Base-by-base conservation (phyloP, 139 green algal genomes). In the Helicosporidium sp. region DNA sequence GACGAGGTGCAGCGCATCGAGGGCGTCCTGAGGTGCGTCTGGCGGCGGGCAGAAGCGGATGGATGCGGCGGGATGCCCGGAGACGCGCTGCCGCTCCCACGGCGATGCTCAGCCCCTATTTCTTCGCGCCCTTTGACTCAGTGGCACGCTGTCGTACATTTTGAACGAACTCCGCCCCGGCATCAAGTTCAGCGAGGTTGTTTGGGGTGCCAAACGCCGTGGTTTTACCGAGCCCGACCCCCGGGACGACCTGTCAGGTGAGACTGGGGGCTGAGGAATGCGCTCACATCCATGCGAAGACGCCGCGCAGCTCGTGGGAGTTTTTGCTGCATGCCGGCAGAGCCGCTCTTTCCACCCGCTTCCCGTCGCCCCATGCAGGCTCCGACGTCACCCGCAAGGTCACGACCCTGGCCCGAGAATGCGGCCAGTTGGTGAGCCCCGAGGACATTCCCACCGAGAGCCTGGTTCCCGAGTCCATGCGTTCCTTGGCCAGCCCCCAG, bases 341-440 rank as follows among this genome's bases (percentile, higher is more conserved):
- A n/a, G n/a, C n/a, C n/a, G n/a, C n/a, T n/a, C n/a, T n/a, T n/a
- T n/a, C n/a, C n/a, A n/a, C 18, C 4, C 12, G 7, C 19, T 17
- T 26, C 8, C 26, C 26, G 39, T 37, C 26, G 12, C 12, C 20
- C 23, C 7, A 29, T 18, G n/a, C 55, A 57, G 55, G 69, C 46
- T 68, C 50, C 41, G 79, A 89, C 42, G 78, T 89, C 2, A 74
- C 68, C 0, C 52, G 79, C 19, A 89, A 89, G 57, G 74, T 92
- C 25, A 57, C 84, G n/a, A 96, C 83, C 47, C 63, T 98, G 26
- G 88, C 77, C 0, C 55, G 83, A 0, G 82, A 93, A 56, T 86
- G 68, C 34, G 86, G 86, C 0, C 36, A 85, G 15, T 31, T 44
- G 10, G 31, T 86, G 22, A 73, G 82, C 56, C 58, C 94, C 33